Evolutionary conservation across 176 grass and related monocot genomes (phyloP), one percentile per base, ranked within the genome.

Genomic region (Musa schizocarpa): DNA sequence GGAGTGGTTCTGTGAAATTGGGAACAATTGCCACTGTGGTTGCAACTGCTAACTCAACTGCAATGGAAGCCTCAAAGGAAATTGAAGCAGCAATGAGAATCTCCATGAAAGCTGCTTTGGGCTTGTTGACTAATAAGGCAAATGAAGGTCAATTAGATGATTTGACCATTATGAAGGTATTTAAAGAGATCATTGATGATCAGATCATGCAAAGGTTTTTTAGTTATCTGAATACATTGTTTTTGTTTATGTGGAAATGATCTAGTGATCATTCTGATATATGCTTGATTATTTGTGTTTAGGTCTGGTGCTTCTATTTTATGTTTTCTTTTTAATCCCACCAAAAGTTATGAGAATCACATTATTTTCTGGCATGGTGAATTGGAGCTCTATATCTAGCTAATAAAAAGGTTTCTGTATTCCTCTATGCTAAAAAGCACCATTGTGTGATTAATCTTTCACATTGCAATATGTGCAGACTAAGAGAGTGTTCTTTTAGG

Each of bases 141-240:
- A 92, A 84, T 24, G 92, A 84, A 51, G 86, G 83, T 75, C 88
- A 86, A 81, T 86, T 94, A 76, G 96, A 99, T 84, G 91, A 99
- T 89, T 72, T 94, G 81, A 91, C 96, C 4, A 91, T 99, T 78
- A 92, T 99, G 96, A 99, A 99, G 96, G 96, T 99, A 55, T 54
- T 12, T 52, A 43, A 77, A 79, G 23, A 76, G 20, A 25, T 81
- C 11, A 26, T 25, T n/a, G 17, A 27, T 14, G 20, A 52, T 64
- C 69, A 64, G 48, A 71, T 52, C 27, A 79, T 62, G 19, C 14
- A 16, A n/a, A 54, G 16, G 22, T 56, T 69, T 48, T 69, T 19
- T 9, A 4, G 29, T 70, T 50, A 17, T 48, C n/a, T 13, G 34
- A 43, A 43, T 43, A 50, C 25, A 11, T 1, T 29, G 12, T 8